Conservation (phyloP, 257 asterid species). For the Lycium barbarum region DNA sequence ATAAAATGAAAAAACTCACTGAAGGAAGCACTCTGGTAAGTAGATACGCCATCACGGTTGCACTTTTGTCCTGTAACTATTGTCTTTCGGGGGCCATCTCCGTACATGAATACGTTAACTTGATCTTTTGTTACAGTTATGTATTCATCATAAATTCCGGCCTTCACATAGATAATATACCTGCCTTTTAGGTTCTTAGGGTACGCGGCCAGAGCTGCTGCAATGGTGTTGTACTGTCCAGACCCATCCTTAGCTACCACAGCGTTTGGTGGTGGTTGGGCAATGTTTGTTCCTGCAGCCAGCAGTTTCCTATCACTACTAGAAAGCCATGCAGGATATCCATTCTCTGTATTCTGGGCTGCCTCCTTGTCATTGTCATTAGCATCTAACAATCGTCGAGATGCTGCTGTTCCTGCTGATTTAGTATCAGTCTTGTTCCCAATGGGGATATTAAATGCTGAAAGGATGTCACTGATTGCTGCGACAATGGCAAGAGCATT, state of each 20-base stretch:
- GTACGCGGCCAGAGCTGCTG: conserved; percentile 44
- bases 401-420: neutral
- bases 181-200: conserved; percentile 46
- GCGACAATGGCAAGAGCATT: conserved; percentile 52
- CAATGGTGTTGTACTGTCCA: conserved; percentile 42
- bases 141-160: conserved; percentile 49
- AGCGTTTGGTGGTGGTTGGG: conserved; percentile 38
- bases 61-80: conserved; percentile 51
- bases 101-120: conserved; percentile 50
- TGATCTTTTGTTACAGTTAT: conserved; percentile 41
- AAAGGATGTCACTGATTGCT: conserved; percentile 34
- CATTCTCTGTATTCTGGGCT: neutral
- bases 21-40: conserved; percentile 48
- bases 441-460: conserved; percentile 40
- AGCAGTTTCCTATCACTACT: conserved; percentile 45
- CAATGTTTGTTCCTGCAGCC: conserved; percentile 17
- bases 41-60: conserved; percentile 41
- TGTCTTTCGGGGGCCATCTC: conserved; percentile 51
- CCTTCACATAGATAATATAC: conserved; percentile 48
- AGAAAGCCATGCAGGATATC: conserved; percentile 48
- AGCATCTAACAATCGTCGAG: neutral
- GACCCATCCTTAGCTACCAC: conserved; percentile 57
- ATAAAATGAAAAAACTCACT: conserved; percentile 23
- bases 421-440: neutral
- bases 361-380: neutral